Conservation (phyloP, 305 asterid species). For the Fraxinus sp. region DNA sequence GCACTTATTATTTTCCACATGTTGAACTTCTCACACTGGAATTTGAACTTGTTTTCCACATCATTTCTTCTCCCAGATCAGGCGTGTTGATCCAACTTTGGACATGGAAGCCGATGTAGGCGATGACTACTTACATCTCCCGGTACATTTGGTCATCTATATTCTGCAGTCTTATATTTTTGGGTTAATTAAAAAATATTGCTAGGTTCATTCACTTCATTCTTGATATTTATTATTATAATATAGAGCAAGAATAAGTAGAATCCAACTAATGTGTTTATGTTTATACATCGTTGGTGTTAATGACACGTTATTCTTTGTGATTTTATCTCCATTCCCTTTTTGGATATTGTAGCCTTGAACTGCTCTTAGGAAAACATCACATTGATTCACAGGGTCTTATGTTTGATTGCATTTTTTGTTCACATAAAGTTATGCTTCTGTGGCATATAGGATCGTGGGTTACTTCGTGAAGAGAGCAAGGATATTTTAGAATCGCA, state of each 20-base stretch:
- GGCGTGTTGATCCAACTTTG: slow-evolving; percentile 92
- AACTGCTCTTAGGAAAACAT: neutral
- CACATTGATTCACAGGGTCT: slow-evolving; percentile 11
- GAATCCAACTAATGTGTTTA: neutral
- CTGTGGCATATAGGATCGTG: slow-evolving; percentile 68
- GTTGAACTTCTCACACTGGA: slow-evolving; percentile 17
- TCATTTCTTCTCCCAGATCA: slow-evolving; percentile 51
- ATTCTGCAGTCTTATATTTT: slow-evolving; percentile 20
- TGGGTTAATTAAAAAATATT: slow-evolving; percentile 20
- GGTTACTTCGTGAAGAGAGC: slow-evolving; percentile 55
- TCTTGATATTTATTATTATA: neutral
- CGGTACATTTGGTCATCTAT: slow-evolving; percentile 47
- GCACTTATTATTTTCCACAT: neutral
- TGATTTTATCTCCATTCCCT: neutral
- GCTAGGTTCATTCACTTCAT: slow-evolving; percentile 14
- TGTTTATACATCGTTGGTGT: slow-evolving; percentile 10
- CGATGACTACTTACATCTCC: slow-evolving; percentile 88
- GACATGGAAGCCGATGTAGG: slow-evolving; percentile 97
- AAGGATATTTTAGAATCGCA: slow-evolving; percentile 73
- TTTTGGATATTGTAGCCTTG: neutral
- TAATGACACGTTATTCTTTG: neutral
- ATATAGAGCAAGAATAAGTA: slow-evolving; percentile 7
- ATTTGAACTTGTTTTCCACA: slow-evolving; percentile 20
- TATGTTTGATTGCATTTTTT: slow-evolving; percentile 8
- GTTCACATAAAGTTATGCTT: slow-evolving; percentile 11